Evolutionary conservation across 176 grass and related monocot species (phyloP).

Genomic region (Rhynchospora pubera): DNA sequence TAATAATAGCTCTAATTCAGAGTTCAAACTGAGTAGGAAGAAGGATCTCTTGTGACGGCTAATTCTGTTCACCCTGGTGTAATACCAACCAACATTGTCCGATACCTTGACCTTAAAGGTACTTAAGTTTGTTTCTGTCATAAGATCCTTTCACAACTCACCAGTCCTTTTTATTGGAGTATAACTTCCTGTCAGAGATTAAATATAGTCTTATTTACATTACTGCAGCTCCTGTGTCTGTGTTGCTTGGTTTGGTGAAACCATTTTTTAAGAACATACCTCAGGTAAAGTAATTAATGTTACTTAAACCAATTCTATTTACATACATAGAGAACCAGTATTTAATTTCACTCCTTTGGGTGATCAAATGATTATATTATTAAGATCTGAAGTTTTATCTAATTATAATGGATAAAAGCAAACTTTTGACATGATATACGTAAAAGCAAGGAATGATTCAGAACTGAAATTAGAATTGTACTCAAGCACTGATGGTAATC

Average conservation of each 20-base stretch:
- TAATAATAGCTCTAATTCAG: neutral
- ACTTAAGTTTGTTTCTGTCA: slow-evolving; percentile 6
- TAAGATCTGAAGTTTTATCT: neutral
- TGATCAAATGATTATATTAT: neutral
- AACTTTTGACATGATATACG: neutral
- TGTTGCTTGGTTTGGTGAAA: slow-evolving; percentile 27
- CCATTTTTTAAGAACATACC: slow-evolving; percentile 45
- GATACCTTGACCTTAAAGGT: slow-evolving; percentile 50
- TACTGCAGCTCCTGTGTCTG: slow-evolving; percentile 25
- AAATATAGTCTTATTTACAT: slow-evolving; percentile 10
- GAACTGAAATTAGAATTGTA: neutral
- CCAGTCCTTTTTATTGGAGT: neutral
- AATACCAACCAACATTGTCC: slow-evolving; percentile 49
- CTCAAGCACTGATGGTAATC: neutral
- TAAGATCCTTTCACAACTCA: neutral
- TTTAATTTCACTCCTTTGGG: neutral
- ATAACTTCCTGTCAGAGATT: neutral
- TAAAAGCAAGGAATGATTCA: too few species aligned
- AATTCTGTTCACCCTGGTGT: slow-evolving; percentile 79
- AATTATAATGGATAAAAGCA: neutral
- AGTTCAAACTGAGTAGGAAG: slow-evolving; percentile 39
- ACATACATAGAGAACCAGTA: neutral
- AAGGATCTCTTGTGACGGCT: slow-evolving; percentile 63
- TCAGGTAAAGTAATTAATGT: slow-evolving; percentile 32
- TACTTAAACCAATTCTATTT: neutral